A percentile compares a stretch with the other conserved stretches of the same genome.
These are phyloP conservation scores for Gillenia trifoliata DNA, from an alignment of 306 rosid genomes.

Conservation along the genomic window DNA sequence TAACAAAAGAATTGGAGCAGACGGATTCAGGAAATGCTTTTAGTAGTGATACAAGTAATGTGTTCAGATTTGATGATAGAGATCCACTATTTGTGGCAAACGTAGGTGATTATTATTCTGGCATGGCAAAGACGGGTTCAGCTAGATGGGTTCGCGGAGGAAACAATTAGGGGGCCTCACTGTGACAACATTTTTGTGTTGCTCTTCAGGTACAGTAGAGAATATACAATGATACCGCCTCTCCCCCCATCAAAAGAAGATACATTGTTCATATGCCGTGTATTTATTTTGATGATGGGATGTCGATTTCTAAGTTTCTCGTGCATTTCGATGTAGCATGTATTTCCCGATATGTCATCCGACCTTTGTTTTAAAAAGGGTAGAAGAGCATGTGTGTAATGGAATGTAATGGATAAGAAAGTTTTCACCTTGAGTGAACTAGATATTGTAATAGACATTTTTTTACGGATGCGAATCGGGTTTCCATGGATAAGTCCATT, in stretches of 20 bases:
- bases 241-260: background rate
- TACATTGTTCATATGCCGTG: background rate
- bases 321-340: slow-evolving; percentile 22
- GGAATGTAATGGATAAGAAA: background rate
- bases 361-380: slow-evolving; percentile 28
- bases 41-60: slow-evolving; percentile 19
- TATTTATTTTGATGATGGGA: background rate
- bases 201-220: slow-evolving; percentile 1
- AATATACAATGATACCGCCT: background rate
- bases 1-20: slow-evolving; percentile 78
- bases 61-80: slow-evolving; percentile 54
- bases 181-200: slow-evolving; percentile 5
- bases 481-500: background rate
- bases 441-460: background rate
- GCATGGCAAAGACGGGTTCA: slow-evolving; percentile 57
- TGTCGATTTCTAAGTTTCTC: background rate
- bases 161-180: slow-evolving; percentile 34
- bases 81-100: slow-evolving; percentile 96
- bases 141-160: slow-evolving; percentile 63
- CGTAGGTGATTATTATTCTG: slow-evolving; percentile 83
- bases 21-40: slow-evolving; percentile 44
- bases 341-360: slow-evolving; percentile 11
- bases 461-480: background rate
- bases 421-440: background rate
- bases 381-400: background rate